phyloP scores from a whole-genome alignment of 2,329 filamentous ascomycete species.

The Trichoderma koningii region DNA sequence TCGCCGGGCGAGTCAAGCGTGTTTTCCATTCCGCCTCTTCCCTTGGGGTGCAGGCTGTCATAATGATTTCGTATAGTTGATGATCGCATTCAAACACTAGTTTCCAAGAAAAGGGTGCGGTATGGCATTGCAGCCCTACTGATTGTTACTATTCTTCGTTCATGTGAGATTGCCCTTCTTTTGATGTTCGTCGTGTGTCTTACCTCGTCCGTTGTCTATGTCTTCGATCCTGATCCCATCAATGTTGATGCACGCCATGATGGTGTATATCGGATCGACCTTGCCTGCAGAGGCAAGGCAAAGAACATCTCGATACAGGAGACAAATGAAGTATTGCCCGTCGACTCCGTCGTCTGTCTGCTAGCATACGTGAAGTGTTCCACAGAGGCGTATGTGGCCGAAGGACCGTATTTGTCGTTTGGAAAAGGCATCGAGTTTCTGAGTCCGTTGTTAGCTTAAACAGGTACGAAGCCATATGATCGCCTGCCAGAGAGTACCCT shows the following conservation, averaged over 20 bases:
- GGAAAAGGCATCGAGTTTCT: slow-evolving; percentile 55
- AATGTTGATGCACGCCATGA: slow-evolving; percentile 73
- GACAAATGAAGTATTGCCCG: slow-evolving; percentile 81
- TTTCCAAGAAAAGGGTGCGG: slow-evolving; percentile 89
- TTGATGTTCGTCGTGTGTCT: slow-evolving; percentile 31
- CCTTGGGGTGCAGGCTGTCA: slow-evolving; percentile 79
- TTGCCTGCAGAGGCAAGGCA: slow-evolving; percentile 71
- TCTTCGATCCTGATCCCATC: slow-evolving; percentile 68
- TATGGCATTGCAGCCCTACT: slow-evolving; percentile 81
- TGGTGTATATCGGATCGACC: slow-evolving; percentile 67
- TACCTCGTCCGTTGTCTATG: slow-evolving; percentile 73
- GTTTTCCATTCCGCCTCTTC: slow-evolving; percentile 82
- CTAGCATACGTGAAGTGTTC: slow-evolving; percentile 81
- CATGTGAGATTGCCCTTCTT: neutral
- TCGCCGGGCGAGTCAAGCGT: slow-evolving; percentile 58
- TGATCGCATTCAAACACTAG: slow-evolving; percentile 77
- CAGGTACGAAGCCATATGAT: neutral
- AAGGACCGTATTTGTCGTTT: slow-evolving; percentile 74
- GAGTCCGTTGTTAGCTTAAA: neutral
- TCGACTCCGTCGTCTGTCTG: slow-evolving; percentile 67
- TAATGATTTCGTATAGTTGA: slow-evolving; percentile 78
- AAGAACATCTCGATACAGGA: slow-evolving; percentile 79
- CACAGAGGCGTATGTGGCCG: slow-evolving; percentile 79
- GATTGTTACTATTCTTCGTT: neutral
- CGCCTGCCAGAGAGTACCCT: slow-evolving; percentile 55